Evolutionary conservation across 225 moss, liverwort and hornwort genomes (phyloP), one percentile per base, ranked within the genome.

Genomic region (Polytrichum formosum): DNA sequence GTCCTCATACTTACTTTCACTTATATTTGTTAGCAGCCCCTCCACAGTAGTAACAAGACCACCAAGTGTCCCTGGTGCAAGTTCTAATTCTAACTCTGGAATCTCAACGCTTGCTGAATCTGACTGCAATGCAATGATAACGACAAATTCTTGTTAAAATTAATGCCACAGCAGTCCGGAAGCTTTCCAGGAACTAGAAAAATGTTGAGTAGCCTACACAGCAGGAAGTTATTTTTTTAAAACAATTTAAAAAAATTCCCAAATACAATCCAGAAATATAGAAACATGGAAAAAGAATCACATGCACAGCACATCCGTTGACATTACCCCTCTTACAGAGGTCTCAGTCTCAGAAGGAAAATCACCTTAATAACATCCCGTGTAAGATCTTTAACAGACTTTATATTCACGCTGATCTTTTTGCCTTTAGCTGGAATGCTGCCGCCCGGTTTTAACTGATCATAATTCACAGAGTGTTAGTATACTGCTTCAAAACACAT

Each of bases 11-110:
- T 86, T 81, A 91, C 88, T 92, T 76, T 91, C 85, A 77, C 89
- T 81, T 26, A 95, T 83, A 62, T 81, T 85, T 73, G 71, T 72
- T 4, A 95, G 55, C 9, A 95, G 66, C 18, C 94, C 94, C 72
- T 95, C 94, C 20, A 95, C 94, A 22, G 92, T 92, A 6, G 94
- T 90, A n/a, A 95, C 94, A 16, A 95, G 85, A 23, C 94, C 92
- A 61, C 92, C 94, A 10, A 95, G 89, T 22, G 94, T 92, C 68
- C 94, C 92, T 28, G 92, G 31, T 30, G 83, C 76, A 30, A 92
- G 87, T 78, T 95, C 90, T 72, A 95, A 76, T 59, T 95, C 92
- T 74, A 95, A 59, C 68, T 95, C 92, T 68, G 94, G 92, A 73
- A 95, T 83, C 63, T 77, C 83, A 28, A 92, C 87, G 9, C 53